phyloP scores from a whole-genome alignment of 768 basidiomycete species.

The Tremella fuciformis region DNA sequence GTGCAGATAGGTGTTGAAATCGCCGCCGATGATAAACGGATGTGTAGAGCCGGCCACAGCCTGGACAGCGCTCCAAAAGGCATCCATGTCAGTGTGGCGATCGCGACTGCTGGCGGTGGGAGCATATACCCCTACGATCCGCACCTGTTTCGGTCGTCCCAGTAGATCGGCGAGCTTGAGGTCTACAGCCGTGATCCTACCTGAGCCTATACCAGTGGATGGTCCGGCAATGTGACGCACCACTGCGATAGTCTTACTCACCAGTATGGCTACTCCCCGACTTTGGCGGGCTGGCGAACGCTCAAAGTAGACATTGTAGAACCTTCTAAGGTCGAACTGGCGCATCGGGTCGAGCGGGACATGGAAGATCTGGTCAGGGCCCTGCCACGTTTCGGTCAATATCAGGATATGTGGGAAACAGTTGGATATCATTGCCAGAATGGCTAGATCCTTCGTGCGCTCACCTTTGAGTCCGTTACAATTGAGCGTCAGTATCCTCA shows the following conservation, averaged over 20 bases:
- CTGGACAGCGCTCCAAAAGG: slow-evolving; percentile 7
- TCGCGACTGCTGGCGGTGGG: too few species aligned
- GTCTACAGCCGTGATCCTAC: slow-evolving; percentile 14
- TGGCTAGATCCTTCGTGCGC: too few species aligned
- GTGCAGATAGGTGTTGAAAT: slow-evolving; percentile 15
- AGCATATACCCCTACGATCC: slow-evolving; percentile 18
- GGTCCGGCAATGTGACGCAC: too few species aligned
- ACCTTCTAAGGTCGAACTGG: neutral
- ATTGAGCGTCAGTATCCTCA: too few species aligned
- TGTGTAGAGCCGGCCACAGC: neutral
- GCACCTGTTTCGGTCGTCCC: neutral
- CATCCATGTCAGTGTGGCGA: too few species aligned
- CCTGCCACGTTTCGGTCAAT: slow-evolving; percentile 18
- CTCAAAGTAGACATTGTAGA: neutral
- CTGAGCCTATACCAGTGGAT: too few species aligned
- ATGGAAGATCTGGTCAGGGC: neutral
- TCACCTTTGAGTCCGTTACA: too few species aligned
- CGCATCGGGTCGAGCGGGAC: neutral
- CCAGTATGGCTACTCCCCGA: slow-evolving; percentile 16
- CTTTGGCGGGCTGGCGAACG: neutral
- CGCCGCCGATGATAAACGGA: slow-evolving; percentile 15
- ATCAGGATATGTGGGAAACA: slow-evolving; percentile 14
- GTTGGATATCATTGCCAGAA: too few species aligned
- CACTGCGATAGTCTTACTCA: slow-evolving; percentile 6
- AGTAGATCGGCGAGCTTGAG: slow-evolving; percentile 10